phyloP scores from a whole-genome alignment of 352 stramenopile species.

The Pythium diclinum region DNA sequence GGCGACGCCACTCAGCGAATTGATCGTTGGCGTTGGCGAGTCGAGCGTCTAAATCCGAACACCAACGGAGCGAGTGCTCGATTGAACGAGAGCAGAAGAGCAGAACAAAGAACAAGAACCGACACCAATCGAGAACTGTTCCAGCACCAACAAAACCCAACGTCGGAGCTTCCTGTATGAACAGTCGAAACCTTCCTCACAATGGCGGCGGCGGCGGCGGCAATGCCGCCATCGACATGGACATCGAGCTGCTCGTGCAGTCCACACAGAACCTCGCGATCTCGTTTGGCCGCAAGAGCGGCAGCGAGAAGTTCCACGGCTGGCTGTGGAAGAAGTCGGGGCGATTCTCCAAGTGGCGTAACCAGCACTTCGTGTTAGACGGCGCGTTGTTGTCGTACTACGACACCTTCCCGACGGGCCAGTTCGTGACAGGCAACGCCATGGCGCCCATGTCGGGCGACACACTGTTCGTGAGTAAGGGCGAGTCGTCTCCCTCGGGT shows the following conservation, averaged over 20 bases:
- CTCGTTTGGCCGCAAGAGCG: conserved; percentile 57
- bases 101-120: conserved; percentile 3
- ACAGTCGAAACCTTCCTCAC: conserved; percentile 25
- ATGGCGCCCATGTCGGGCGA: conserved; percentile 57
- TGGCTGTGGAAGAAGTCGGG: conserved; percentile 84
- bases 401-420: conserved; percentile 77
- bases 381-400: conserved; percentile 78
- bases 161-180: conserved; percentile 19
- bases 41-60: not conserved
- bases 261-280: conserved; percentile 73
- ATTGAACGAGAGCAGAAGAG: not conserved
- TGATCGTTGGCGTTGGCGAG: conserved; percentile 12
- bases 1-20: not conserved
- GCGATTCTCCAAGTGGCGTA: conserved; percentile 78
- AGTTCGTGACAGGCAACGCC: conserved; percentile 64
- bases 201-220: conserved; percentile 21
- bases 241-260: conserved; percentile 84
- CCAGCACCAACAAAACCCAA: conserved; percentile 5
- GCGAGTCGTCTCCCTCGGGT: conserved; percentile 60
- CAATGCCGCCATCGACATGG: conserved; percentile 50
- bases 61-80: not conserved
- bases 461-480: conserved; percentile 69
- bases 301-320: conserved; percentile 72
- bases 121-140: not conserved
- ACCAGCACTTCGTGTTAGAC: conserved; percentile 83